Evolutionary conservation across 495 filamentous ascomycete genomes (phyloP).

Genomic region (Xeromyces bisporus): DNA sequence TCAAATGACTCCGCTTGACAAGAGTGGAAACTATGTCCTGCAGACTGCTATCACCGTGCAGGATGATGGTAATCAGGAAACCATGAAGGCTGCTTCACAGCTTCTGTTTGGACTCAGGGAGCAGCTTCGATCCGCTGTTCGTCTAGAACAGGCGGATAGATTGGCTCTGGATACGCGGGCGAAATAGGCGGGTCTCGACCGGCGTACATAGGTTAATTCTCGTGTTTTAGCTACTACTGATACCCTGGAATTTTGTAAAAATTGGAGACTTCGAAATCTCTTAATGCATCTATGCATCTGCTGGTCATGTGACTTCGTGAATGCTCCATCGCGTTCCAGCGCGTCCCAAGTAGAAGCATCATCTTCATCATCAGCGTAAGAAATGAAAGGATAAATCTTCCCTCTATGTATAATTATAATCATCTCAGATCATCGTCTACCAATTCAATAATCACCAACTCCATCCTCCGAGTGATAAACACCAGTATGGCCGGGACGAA

Average conservation of each 20-base stretch:
- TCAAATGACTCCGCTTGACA: slow-evolving; percentile 24
- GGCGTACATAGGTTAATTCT: slow-evolving; percentile 9
- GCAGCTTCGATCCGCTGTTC: slow-evolving; percentile 45
- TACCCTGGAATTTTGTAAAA: too few relatives aligned
- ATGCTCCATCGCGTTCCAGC: slow-evolving; percentile 11
- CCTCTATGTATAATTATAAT: too few relatives aligned
- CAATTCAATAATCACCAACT: too few relatives aligned
- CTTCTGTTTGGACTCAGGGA: slow-evolving; percentile 45
- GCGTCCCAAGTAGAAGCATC: slow-evolving; percentile 7
- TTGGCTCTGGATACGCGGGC: slow-evolving; percentile 50
- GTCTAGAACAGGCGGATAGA: slow-evolving; percentile 45
- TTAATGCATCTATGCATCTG: too few relatives aligned
- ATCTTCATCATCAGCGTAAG: slow-evolving; percentile 2
- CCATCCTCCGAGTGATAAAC: slow-evolving; percentile 5
- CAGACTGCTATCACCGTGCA: slow-evolving; percentile 32
- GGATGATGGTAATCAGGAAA: slow-evolving; percentile 34
- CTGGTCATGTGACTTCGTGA: slow-evolving; percentile 37
- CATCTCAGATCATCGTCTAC: too few relatives aligned
- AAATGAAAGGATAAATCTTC: too few relatives aligned
- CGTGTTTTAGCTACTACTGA: slow-evolving; percentile 1
- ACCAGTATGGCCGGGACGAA: slow-evolving; percentile 22
- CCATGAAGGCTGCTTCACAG: slow-evolving; percentile 37
- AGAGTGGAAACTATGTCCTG: slow-evolving; percentile 33
- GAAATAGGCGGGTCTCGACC: slow-evolving; percentile 13
- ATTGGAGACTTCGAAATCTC: too few relatives aligned